Evolutionary conservation across 495 filamentous ascomycete species (phyloP).

Genomic region (Trichoderma orchidacearum): DNA sequence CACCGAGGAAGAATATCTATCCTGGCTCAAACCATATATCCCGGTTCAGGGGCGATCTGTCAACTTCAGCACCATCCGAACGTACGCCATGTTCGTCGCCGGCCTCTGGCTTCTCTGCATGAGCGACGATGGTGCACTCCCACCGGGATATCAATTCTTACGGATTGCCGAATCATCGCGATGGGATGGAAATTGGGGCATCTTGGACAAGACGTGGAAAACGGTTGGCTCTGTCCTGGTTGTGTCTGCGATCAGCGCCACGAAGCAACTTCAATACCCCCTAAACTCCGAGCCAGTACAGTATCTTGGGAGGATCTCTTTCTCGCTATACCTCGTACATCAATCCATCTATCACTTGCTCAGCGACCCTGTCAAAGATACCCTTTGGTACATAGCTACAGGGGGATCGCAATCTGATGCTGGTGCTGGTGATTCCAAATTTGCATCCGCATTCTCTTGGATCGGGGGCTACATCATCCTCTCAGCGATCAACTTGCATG

Average conservation of each 20-base stretch:
- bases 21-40: background rate
- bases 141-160: background rate
- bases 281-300: background rate
- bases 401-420: background rate
- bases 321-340: background rate
- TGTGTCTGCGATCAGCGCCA: background rate
- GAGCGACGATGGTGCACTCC: background rate
- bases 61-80: background rate
- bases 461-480: background rate
- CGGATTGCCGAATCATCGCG: background rate
- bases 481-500: background rate
- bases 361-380: background rate
- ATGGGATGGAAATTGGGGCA: background rate
- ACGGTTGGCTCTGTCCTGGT: background rate
- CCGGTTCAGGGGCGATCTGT: background rate
- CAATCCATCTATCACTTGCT: background rate
- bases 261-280: background rate
- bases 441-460: background rate
- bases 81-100: background rate
- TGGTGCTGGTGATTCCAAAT: background rate
- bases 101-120: background rate
- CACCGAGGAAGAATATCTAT: background rate
- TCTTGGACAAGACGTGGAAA: background rate
- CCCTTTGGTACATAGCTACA: background rate
- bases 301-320: background rate